Evolutionary conservation across 352 stramenopile genomes (phyloP).

Genomic region (Pythium sukuiense): DNA sequence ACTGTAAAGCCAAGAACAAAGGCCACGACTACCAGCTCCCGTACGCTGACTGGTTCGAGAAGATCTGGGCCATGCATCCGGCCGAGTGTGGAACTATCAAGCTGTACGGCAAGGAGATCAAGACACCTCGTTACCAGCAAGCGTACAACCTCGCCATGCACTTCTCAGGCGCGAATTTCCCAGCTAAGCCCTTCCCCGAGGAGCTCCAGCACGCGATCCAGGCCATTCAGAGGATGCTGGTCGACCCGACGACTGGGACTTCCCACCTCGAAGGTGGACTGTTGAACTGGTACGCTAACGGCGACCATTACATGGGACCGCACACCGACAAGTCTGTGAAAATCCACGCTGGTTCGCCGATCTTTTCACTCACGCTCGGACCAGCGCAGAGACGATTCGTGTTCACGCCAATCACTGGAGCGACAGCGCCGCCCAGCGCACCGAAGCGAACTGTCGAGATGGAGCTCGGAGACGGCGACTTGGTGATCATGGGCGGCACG

Average conservation of each 20-base stretch:
- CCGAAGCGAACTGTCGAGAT: constrained; percentile 41
- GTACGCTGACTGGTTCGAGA: constrained; percentile 26
- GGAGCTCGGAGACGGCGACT: constrained; percentile 60
- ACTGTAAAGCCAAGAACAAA: neutral
- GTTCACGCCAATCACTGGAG: constrained; percentile 37
- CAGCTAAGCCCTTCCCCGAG: constrained; percentile 41
- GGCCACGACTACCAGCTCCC: neutral
- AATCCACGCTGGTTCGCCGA: constrained; percentile 49
- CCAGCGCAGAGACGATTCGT: constrained; percentile 63
- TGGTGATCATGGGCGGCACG: constrained; percentile 81
- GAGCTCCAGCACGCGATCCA: constrained; percentile 42
- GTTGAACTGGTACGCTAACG: constrained; percentile 85
- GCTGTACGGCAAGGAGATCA: constrained; percentile 61
- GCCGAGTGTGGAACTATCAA: constrained; percentile 57
- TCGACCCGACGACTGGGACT: constrained; percentile 21
- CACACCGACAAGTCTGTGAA: constrained; percentile 72
- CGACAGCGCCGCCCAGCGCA: neutral
- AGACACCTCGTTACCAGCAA: constrained; percentile 71
- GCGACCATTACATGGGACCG: constrained; percentile 79
- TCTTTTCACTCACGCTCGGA: constrained; percentile 72
- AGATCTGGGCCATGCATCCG: constrained; percentile 64
- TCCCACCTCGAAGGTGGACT: constrained; percentile 32
- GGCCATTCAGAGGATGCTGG: constrained; percentile 45
- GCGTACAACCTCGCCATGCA: constrained; percentile 52
- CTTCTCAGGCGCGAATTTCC: constrained; percentile 63